Base-by-base conservation (phyloP, 805 yeast genomes). In the Candida sonorensis region DNA sequence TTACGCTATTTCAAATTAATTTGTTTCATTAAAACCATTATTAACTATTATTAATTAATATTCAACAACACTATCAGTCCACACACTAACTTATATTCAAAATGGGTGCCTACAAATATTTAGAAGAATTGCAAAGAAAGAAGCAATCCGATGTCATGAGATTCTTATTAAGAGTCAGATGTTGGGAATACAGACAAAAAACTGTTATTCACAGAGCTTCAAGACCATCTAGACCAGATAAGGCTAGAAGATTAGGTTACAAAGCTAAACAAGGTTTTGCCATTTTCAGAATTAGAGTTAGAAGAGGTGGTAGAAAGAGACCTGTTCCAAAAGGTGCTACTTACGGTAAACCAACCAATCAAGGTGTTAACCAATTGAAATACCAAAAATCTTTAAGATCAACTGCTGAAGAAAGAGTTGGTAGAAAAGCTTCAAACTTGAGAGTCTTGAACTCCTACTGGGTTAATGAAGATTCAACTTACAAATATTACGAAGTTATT, bases 331-430 rank as follows among this genome's bases (percentile, higher is more conserved):
- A 92, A 92, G 98, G 98, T 85, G 97, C 97, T 64, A 92, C 97
- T 67, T 90, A 92, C 81, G 98, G 98, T 85, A 92, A 92, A 84
- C 98, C 98, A 81, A 92, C 98, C 77, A 92, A 92, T 94, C 95
- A 86, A 77, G 98, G 98, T 85, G 92, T 92, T 56, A 79, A 78
- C 78, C 97, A 92, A 72, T 84, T 92, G 76, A 92, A 92, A 77
- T 88, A 87, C 94, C 98, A 92, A 78, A 86, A 90, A 74, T 81
- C 96, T 48, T 76, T 86, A 70, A 86, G 95, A 73, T 77, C 95
- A 58, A 88, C 96, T 60, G 98, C 98, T 61, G 98, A 92, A 77
- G 98, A 92, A 79, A 85, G 97, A 77, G 94, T 90, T 61, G 98
- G 96, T 64, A 87, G 96, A 68, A 86, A 92, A 68, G 94, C 95